Evolutionary conservation across 768 basidiomycete genomes (phyloP), one percentile per base, ranked within the genome.

Genomic region (Lactarius pseudohatsudake): DNA sequence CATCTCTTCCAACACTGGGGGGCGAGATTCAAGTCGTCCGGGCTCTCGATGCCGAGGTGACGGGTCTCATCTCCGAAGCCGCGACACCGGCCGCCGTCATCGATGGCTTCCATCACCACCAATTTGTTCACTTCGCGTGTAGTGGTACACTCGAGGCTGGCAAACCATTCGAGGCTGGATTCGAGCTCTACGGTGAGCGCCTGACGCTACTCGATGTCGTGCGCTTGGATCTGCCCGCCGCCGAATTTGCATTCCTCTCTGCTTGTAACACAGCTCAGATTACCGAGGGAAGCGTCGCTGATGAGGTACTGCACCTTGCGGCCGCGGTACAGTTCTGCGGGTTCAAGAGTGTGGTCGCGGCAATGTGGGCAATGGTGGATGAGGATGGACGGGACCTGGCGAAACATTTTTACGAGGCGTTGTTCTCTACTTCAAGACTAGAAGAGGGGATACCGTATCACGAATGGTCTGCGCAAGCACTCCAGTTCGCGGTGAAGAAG

Each of bases 311-410:
- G 0, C 40, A 40, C 40, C 40, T 40, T 0, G 45, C n/a, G 0
- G 45, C 45, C 5, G 45, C n/a, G 0, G 45, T 47, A 2, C 45
- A 47, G 16, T 47, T 11, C 2, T 47, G 45, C n/a, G 45, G 45
- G 4, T 47, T 47, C 45, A 0, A 54, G 1, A 65, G 50, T 16
- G 50, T 59, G 1, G 57, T 61, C 20, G 57, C 40, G 10, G 53
- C 57, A 9, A 60, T 54, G 59, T 59, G 66, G 56, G 57, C 30
- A 7, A 47, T 57, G 57, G 53, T 34, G 3, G 50, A 61, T 9
- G 5, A 1, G 6, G 50, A 45, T 3, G 45, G 45, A 45, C 45
- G 45, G 9, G 45, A 45, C 45, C 2, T 45, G 20, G 45, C 45
- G 3, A n/a, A 45, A 10, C 20, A 45, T n/a, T 45, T 45, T 45